Evolutionary conservation across 306 rosid genomes (phyloP), one percentile per base, ranked within the genome.

Genomic region (Cicer judaicum): DNA sequence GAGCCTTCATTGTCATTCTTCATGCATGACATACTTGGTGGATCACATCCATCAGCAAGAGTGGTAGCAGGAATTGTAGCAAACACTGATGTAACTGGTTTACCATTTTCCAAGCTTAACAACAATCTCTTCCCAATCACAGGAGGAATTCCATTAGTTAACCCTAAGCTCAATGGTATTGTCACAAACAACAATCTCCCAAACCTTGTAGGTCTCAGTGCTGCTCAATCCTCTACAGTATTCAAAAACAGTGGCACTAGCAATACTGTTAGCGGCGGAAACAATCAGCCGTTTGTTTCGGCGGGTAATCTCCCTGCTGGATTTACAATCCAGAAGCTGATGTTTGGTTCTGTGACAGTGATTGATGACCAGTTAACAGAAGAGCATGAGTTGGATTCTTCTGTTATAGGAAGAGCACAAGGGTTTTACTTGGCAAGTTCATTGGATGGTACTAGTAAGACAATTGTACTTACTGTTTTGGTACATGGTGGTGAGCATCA

Each of bases 371-470:
- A 90, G 38, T 49, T 90, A n/a, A 87, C 93, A 0, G 91, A 92
- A 70, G 88, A 77, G 0, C 89, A 87, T 1, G 94, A 88, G 74
- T 77, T 92, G 7, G 96, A 86, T 1, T 87, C 94, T 1, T 74
- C 84, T 8, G 88, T 92, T 8, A 38, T 90, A 8, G 94, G 91
- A 0, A 86, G 61, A 48, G 94, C 88, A 2, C 90, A 90, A 54
- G 98, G 98, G 3, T 84, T 92, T 41, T 92, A 92, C 85, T 24
- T 87, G 68, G 92, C 90, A 1, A 92, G 98, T 84, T 90, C 96
- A 0, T 44, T 92, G 81, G 98, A 92, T 21, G 98, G 98, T 5
- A 85, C 88, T 14, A 92, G 96, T 68, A 92, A 90, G 76, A 73
- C 69, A 0, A 64, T 92, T 11, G 92, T 85, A 2, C 43, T 88